Evolutionary conservation across 2,329 filamentous ascomycete species (phyloP), one percentile per base, ranked within the genome.

Genomic region (Clonostachys solani): DNA sequence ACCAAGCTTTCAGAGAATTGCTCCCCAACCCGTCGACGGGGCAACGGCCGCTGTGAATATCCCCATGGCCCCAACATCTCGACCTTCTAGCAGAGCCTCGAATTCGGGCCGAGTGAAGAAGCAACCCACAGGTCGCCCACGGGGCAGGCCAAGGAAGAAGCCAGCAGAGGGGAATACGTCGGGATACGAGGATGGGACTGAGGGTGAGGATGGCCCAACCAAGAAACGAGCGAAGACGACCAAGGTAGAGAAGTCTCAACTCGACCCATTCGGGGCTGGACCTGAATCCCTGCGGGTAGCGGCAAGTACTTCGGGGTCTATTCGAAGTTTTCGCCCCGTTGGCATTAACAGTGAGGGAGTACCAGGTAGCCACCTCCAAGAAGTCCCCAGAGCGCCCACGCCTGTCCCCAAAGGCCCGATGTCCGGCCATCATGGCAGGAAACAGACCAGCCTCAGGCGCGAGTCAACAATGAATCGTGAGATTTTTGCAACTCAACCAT

Each of bases 221-320:
- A 74, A 74, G 52, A 96, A 96, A 68, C 80, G 92, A 57, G 91
- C 85, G 34, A 94, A 89, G 60, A 81, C 86, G 19, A 89, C 83
- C 17, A 81, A 86, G 60, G 80, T 85, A 12, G 82, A 87, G 52
- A 86, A 84, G 69, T 83, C 83, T n/a, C 83, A 84, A 44, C 86
- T 81, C 54, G 80, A 77, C 51, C 82, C 81, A 18, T 87, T 96
- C 57, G 87, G 86, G 45, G 77, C 81, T 37, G 84, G 83, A 33
- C 80, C 84, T 10, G 90, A 94, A 43, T 95, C 89, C 5, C 73
- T 97, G 23, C 81, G 92, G 43, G 90, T 96, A n/a, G 86, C 89
- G 50, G 92, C 92, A 42, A 95, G 90, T 62, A 95, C 89, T 15
- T 87, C 92, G 41, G 89, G 90, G 40, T 96, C 92, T 6, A 77